A percentile compares a stretch with the other conserved stretches of the same genome.
phyloP scores from a whole-genome alignment of 768 basidiomycete species.

The Rhizopogon vinicolor region DNA sequence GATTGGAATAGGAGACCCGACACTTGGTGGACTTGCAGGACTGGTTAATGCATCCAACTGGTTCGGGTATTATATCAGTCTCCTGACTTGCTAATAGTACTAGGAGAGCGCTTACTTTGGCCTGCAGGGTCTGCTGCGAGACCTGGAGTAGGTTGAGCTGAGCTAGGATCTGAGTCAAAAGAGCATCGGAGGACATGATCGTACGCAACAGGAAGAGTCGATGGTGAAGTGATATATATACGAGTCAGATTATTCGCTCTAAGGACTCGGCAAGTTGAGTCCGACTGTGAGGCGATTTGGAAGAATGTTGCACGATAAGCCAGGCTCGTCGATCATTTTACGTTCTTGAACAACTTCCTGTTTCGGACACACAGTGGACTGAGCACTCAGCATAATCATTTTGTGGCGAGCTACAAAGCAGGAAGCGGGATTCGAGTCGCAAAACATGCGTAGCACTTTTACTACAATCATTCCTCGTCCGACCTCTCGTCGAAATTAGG shows the following conservation, averaged over 20 bases:
- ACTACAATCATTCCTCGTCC: not conserved
- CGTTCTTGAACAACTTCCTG: too few relatives aligned
- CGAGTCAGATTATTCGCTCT: conserved; percentile 1
- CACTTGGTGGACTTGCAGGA: conserved; percentile 16
- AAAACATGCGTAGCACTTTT: not conserved
- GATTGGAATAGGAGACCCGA: conserved; percentile 24
- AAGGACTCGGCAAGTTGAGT: not conserved
- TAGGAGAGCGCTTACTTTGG: conserved; percentile 51
- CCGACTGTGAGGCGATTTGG: not conserved
- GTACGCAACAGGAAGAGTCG: conserved; percentile 1
- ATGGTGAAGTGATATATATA: conserved; percentile 5
- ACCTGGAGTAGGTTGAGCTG: conserved; percentile 70
- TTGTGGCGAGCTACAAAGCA: too few relatives aligned
- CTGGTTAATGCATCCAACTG: conserved; percentile 51
- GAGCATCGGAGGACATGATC: conserved; percentile 42
- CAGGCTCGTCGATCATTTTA: too few relatives aligned
- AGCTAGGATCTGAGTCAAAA: conserved; percentile 67
- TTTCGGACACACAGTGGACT: too few relatives aligned
- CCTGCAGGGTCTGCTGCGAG: conserved; percentile 72
- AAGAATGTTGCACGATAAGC: too few relatives aligned
- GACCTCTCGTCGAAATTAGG: not conserved
- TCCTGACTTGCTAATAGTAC: not conserved
- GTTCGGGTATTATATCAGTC: conserved; percentile 1
- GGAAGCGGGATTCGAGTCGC: too few relatives aligned
- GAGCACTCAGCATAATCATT: too few relatives aligned